Base-by-base conservation (phyloP, 2,329 filamentous ascomycete species). In the Epichloe aotearoae region DNA sequence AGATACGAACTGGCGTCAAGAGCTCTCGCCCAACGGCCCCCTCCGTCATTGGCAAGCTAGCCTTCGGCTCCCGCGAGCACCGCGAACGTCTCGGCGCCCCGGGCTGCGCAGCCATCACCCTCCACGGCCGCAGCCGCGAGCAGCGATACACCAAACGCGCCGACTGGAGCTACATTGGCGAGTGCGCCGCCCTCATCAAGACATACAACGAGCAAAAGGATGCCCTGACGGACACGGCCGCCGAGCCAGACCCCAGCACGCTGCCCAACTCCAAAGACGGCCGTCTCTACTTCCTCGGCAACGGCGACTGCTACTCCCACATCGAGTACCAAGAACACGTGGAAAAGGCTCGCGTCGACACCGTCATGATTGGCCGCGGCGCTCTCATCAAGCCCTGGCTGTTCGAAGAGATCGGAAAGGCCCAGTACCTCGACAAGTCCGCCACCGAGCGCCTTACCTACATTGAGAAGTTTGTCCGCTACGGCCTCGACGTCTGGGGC, bases 361-460 rank as follows among this genome's bases (percentile, higher is more conserved):
- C 82, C n/a, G 86, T 95, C 63, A 97, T 98, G 93, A 82, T 97
- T 54, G 93, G 84, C n/a, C 86, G 93, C 54, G 93, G 93, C 51
- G 93, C 93, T 10, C 77, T 98, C 52, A 88, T 97, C 70, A 98
- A 98, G 71, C 93, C 93, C 1, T 98, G 93, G 93, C 75, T 98
- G 55, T 98, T 97, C 63, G 93, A 98, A 67, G 93, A 98, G 69
- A 97, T 98, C 50, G 80, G 87, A 58, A 79, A 82, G 55, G 86
- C 86, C 5, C 93, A 97, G 68, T 96, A 97, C 64, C 79, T 98
- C 39, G 93, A 98, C 73, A 98, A 98, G 68, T 88, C 87, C 3
- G 85, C 91, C 2, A 77, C 82, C 5, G 91, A 98, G 72, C 85
- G 93, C 52, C 77, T 98, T 33, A 70, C 73, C 37, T 89, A 95